These are phyloP conservation scores for Neurospora intermedia DNA, from an alignment of 495 filamentous ascomycete genomes.

Conservation along the genomic window DNA sequence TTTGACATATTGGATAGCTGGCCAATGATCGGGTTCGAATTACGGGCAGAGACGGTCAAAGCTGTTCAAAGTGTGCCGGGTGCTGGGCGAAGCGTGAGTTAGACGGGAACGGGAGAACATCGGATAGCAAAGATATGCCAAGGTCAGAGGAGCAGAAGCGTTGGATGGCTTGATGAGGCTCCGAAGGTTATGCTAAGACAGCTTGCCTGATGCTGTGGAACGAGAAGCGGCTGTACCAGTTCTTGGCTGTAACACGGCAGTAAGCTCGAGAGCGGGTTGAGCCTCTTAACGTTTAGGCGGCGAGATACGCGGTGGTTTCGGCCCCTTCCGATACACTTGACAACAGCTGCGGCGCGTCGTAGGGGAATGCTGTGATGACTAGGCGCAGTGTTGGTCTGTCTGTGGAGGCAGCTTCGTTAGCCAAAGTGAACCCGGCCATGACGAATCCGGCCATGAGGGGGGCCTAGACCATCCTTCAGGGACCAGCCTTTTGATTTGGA, in stretches of 20 bases:
- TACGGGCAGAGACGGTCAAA: not conserved
- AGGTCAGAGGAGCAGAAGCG: not conserved
- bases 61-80: not conserved
- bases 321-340: not conserved
- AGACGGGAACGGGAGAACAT: not conserved
- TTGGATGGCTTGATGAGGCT: not conserved
- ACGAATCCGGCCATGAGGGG: not conserved
- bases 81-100: not conserved
- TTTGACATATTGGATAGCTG: slow-evolving; percentile 12
- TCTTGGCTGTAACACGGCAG: not conserved
- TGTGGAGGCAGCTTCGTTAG: not conserved
- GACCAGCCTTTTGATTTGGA: not conserved
- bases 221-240: not conserved
- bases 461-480: not conserved
- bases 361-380: not conserved
- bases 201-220: not conserved
- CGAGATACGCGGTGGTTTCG: not conserved
- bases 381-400: not conserved
- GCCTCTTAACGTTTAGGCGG: not conserved
- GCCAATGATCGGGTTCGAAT: not conserved
- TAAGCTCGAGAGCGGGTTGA: not conserved
- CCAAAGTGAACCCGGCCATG: not conserved
- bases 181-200: not conserved
- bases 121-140: not conserved
- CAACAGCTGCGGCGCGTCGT: not conserved